These are phyloP conservation scores for Neurospora terricola DNA, from an alignment of 495 filamentous ascomycete species.

Conservation along the genomic window DNA sequence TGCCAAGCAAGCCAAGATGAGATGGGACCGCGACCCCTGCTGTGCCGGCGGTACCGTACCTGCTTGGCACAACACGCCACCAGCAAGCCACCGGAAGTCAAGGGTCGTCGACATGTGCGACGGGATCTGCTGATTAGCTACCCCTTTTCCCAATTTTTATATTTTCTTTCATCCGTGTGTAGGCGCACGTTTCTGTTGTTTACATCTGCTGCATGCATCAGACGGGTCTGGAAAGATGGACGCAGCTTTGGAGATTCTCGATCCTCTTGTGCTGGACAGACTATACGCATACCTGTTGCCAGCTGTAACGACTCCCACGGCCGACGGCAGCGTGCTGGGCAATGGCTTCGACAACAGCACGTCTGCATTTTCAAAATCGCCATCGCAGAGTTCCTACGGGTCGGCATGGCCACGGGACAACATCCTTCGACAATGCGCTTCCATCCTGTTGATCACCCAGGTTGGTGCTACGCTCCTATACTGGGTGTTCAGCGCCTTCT, in stretches of 20 bases:
- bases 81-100: background rate
- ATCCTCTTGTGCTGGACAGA: slow-evolving; percentile 14
- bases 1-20: background rate
- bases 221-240: slow-evolving; percentile 4
- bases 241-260: slow-evolving; percentile 9
- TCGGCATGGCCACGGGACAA: slow-evolving; percentile 15
- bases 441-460: slow-evolving; percentile 12
- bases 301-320: slow-evolving; percentile 1
- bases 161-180: background rate
- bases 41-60: background rate
- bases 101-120: background rate
- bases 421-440: slow-evolving; percentile 11
- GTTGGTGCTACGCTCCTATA: slow-evolving; percentile 11
- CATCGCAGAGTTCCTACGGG: background rate
- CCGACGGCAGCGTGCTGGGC: background rate
- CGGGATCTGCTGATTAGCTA: background rate
- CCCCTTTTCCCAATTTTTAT: background rate
- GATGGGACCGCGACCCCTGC: background rate
- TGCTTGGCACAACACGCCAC: background rate
- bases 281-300: slow-evolving; percentile 12
- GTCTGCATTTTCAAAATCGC: slow-evolving; percentile 1
- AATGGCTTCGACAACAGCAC: background rate
- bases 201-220: background rate
- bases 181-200: background rate
- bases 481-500: slow-evolving; percentile 13